A percentile compares a stretch with the other conserved stretches of the same genome.
Conservation (phyloP, 805 yeast species). For the Schwanniomyces sp. region DNA sequence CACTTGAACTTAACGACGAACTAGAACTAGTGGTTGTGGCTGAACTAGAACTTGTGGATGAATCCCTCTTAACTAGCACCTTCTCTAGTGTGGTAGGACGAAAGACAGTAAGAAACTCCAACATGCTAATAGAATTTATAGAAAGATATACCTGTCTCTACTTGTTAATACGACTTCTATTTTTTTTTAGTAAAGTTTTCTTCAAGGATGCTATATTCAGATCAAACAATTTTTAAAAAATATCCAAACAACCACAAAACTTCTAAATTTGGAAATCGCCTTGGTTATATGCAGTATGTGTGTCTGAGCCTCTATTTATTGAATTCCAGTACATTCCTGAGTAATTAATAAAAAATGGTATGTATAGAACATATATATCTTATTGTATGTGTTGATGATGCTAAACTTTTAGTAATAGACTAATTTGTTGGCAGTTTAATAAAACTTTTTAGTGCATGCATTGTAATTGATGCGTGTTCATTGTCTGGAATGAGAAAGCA, state of each 20-base stretch:
- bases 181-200: background rate
- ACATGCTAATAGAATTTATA: background rate
- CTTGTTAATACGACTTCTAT: background rate
- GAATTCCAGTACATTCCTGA: no score
- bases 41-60: background rate
- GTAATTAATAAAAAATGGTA: no score
- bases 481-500: background rate
- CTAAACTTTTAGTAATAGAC: no score
- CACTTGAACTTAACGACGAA: conserved; percentile 9
- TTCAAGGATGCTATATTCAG: background rate
- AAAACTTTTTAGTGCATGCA: background rate
- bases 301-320: background rate
- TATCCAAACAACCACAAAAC: background rate
- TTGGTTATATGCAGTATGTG: background rate
- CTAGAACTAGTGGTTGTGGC: background rate
- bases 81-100: background rate
- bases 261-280: conserved; percentile 2
- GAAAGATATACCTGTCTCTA: background rate
- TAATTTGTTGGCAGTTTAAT: no score
- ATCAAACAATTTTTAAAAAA: background rate
- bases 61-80: conserved; percentile 5
- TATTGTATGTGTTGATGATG: no score
- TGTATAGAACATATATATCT: no score
- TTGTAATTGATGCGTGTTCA: background rate
- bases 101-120: background rate